Percentiles rank a stretch among this genome's conserved stretches.
phyloP scores from a whole-genome alignment of 495 filamentous ascomycete genomes.

The Viridothelium virens region DNA sequence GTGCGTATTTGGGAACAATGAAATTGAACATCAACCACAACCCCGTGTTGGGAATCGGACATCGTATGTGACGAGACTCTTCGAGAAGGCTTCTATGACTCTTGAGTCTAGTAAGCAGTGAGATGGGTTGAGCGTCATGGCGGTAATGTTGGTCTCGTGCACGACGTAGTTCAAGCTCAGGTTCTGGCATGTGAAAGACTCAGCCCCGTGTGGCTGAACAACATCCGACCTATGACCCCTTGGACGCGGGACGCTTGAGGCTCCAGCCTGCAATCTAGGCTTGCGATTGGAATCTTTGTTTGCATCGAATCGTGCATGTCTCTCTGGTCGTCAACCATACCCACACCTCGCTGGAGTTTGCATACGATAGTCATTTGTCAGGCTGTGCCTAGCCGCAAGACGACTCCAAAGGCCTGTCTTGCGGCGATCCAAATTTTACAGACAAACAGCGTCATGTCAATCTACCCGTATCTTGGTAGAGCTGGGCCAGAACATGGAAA shows the following conservation, averaged over 20 bases:
- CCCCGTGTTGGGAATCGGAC: neutral
- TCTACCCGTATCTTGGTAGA: too few relatives aligned
- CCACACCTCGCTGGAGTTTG: neutral
- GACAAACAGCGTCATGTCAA: neutral
- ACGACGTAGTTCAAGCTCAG: neutral
- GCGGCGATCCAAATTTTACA: neutral
- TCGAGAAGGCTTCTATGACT: neutral
- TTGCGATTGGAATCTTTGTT: neutral
- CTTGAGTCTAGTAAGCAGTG: neutral
- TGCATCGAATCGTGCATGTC: neutral
- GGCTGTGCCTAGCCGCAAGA: neutral
- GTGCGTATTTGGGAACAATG: neutral
- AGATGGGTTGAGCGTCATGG: neutral
- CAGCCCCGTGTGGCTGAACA: too few relatives aligned
- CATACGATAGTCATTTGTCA: neutral
- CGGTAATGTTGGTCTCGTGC: neutral
- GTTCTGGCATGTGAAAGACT: neutral
- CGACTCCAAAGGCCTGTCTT: neutral
- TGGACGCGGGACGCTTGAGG: neutral
- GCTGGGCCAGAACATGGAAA: neutral
- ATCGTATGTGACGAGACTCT: neutral
- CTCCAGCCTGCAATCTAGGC: neutral
- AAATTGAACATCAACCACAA: neutral
- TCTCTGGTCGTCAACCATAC: neutral
- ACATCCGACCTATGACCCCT: too few relatives aligned